Percentiles rank a stretch among this genome's conserved stretches.
Evolutionary conservation across 805 yeast species (phyloP).

Genomic region (Metschnikowia amazonensis): DNA sequence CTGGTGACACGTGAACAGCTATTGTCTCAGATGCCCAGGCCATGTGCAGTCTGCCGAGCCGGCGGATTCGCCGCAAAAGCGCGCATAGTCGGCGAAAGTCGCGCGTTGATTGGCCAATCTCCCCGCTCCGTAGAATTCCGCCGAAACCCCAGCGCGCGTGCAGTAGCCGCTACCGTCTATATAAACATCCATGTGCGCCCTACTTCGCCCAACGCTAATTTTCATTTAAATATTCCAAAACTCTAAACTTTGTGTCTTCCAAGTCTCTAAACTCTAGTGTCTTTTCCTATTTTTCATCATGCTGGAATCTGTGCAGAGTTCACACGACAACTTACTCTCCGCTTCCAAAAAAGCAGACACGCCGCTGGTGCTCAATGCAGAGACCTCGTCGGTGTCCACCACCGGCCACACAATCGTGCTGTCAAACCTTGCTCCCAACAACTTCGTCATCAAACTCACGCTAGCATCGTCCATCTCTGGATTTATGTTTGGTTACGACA

Average conservation of each 20-base stretch:
- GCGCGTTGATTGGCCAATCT: slow-evolving; percentile 3
- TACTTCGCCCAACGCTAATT: neutral
- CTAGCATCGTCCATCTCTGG: slow-evolving; percentile 86
- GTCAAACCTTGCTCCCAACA: slow-evolving; percentile 27
- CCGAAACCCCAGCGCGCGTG: slow-evolving; percentile 2
- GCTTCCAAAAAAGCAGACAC: slow-evolving; percentile 4
- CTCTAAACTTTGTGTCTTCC: neutral
- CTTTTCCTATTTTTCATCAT: too few species aligned
- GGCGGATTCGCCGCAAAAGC: slow-evolving; percentile 2
- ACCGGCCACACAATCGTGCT: slow-evolving; percentile 6
- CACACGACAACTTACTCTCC: slow-evolving; percentile 7
- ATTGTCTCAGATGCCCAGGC: too few species aligned
- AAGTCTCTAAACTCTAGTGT: too few species aligned
- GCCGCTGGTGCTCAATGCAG: slow-evolving; percentile 9
- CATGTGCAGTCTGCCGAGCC: neutral
- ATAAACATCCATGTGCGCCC: slow-evolving; percentile 2
- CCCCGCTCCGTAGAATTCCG: neutral
- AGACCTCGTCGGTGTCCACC: slow-evolving; percentile 9
- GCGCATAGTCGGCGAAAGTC: slow-evolving; percentile 4
- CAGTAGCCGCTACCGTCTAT: slow-evolving; percentile 1
- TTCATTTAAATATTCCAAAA: neutral
- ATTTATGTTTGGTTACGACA: slow-evolving; percentile 95
- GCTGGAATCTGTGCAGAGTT: slow-evolving; percentile 4
- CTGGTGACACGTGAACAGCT: too few species aligned
- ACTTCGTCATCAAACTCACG: slow-evolving; percentile 64